Base-by-base conservation (phyloP, 805 yeast genomes). In the Candida xyloterini region DNA sequence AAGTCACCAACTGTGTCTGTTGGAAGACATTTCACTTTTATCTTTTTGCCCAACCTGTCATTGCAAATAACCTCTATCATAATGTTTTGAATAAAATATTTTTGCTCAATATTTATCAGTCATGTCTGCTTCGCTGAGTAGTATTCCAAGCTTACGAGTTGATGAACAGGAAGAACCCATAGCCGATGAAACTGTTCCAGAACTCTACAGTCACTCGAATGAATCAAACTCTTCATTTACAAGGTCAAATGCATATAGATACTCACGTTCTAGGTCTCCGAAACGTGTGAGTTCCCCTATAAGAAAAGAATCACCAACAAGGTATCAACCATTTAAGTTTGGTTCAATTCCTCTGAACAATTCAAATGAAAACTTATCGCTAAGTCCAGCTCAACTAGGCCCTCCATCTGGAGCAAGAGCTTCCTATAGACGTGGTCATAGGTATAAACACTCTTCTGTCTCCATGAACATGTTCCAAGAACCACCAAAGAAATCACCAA, bases 401-500 rank as follows among this genome's bases (percentile, higher is more conserved):
- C 46, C 51, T 4, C 40, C 40, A 6, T 9, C 30, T 18, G 46
- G 46, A 7, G 61, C 66, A 10, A 73, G 67, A 53, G 77, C 88
- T 1, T 79, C 84, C 0, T 86, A 80, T 53, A 80, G 99, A 69
- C 79, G 90, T 51, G 99, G 99, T 6, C 99, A 91, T 62, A 76
- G 91, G 51, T 91, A 91, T 59, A 91, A 91, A 59, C 98, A 91
- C 62, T 89, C 97, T 3, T 89, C 96, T 7, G 96, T 91, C 5
- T 88, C 96, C 5, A 84, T 91, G 93, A 90, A 91, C 60, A 74
- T 91, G 59, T 91, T 93, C 59, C 96, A 87, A 61, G 97, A 91
- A 56, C 96, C 97, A 1, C 84, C 89, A 11, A 77, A 71, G 28
- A 70, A 81, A 26, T 80, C 84, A 4, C 84, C 89, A 1, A 63